Base-by-base conservation (phyloP, 306 rosid species). In the Gastrolobium bilobum region DNA sequence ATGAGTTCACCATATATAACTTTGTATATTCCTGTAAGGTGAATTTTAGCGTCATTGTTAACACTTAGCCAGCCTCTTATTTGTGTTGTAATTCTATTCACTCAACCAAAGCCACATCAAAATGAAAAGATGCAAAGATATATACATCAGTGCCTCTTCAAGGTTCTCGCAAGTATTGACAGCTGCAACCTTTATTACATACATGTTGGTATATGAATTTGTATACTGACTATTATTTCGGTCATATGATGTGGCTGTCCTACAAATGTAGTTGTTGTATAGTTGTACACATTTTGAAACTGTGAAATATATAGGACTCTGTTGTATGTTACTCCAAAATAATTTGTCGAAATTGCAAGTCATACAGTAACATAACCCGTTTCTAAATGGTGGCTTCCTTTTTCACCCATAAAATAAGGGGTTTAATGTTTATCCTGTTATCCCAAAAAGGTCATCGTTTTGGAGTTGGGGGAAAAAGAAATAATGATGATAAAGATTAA, bases 21-120 rank as follows among this genome's bases (percentile, higher is more conserved):
- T 56, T 31, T 82, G 89, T 91, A 89, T 70, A 87, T 85, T 80
- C 77, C 80, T 35, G 79, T 80, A 68, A 78, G 80, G 83, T 80
- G 86, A 89, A 81, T 73, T 65, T 79, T 81, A 81, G 86, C 86
- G 64, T 80, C 84, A 43, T 79, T 81, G 81, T 79, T 89, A 62
- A 54, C 64, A 47, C 14, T 4, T 48, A 78, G 78, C 26, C 74
- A 67, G 57, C 71, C 72, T 42, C 82, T 81, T 83, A 74, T 83
- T 77, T 71, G 81, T 84, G 71, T 65, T 53, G 44, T 61, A 72
- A 46, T 84, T 44, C 88, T 43, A 35, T 50, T 67, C 43, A 78
- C 71, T 52, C 40, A 74, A 81, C 59, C 75, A 74, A 73, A 67
- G 68, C 40, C 38, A 38, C 29, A 61, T 31, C 73, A 62, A 62